Percentiles rank a stretch among this genome's conserved stretches.
phyloP scores from a whole-genome alignment of 768 basidiomycete species.

The Amylocystis lapponica region DNA sequence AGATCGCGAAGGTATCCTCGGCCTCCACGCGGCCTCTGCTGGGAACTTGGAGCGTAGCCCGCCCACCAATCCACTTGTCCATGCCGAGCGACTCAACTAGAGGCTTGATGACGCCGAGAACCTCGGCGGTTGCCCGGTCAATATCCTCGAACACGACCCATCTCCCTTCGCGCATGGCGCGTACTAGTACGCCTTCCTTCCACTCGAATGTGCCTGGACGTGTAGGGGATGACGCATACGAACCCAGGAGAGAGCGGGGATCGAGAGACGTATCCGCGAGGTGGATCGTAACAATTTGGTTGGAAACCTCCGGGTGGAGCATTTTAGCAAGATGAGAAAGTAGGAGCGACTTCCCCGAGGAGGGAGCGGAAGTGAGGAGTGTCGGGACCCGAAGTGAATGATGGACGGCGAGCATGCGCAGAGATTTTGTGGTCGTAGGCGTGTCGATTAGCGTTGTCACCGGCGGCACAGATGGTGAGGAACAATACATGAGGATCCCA shows the following conservation, averaged over 20 bases:
- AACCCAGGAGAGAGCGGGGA: conserved; percentile 87
- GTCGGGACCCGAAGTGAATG: conserved; percentile 68
- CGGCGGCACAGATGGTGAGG: conserved; percentile 23
- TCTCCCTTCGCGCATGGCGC: conserved; percentile 82
- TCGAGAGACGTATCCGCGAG: conserved; percentile 95
- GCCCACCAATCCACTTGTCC: conserved; percentile 71
- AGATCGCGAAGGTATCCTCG: conserved; percentile 74
- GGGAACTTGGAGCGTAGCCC: conserved; percentile 66
- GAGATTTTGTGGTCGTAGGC: conserved; percentile 47
- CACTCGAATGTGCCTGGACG: conserved; percentile 90
- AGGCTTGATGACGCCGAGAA: conserved; percentile 82
- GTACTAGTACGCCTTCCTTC: conserved; percentile 90
- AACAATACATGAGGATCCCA: conserved; percentile 60
- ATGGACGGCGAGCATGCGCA: conserved; percentile 58
- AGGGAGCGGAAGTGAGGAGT: conserved; percentile 80
- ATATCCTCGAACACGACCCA: conserved; percentile 94
- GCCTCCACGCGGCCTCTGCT: conserved; percentile 71
- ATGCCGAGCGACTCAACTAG: conserved; percentile 67
- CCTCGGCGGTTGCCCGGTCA: conserved; percentile 85
- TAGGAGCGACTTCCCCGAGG: conserved; percentile 82
- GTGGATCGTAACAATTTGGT: conserved; percentile 80
- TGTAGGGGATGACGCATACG: conserved; percentile 82
- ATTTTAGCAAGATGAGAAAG: conserved; percentile 68
- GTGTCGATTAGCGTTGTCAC: conserved; percentile 51
- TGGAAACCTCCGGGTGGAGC: conserved; percentile 52